Conservation (phyloP, 2,329 filamentous ascomycete species). For the Daldinia eschscholtzii region DNA sequence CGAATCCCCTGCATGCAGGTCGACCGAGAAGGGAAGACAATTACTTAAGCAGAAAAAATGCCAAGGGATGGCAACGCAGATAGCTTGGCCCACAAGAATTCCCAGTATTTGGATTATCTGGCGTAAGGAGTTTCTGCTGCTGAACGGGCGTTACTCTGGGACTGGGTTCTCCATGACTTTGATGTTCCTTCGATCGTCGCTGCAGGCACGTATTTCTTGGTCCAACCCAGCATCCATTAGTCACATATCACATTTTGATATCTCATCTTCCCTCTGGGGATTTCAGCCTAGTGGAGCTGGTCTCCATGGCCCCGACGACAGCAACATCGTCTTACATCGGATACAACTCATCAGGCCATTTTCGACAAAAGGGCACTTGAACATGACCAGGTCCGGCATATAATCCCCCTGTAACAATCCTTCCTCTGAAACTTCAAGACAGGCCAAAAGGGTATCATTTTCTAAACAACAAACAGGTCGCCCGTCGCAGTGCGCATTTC, state of each 20-base stretch:
- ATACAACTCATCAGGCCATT: slow-evolving; percentile 41
- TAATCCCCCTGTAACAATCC: slow-evolving; percentile 35
- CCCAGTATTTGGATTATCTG: slow-evolving; percentile 32
- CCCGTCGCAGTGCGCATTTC: slow-evolving; percentile 19
- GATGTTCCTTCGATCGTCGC: slow-evolving; percentile 43
- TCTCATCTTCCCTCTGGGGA: slow-evolving; percentile 37
- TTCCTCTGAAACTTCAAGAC: slow-evolving; percentile 27
- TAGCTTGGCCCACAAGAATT: slow-evolving; percentile 33
- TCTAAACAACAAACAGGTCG: slow-evolving; percentile 37
- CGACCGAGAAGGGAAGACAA: slow-evolving; percentile 44
- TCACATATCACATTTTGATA: slow-evolving; percentile 46
- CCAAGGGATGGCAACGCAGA: slow-evolving; percentile 44
- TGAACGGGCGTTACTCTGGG: slow-evolving; percentile 35
- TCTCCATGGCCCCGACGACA: slow-evolving; percentile 31
- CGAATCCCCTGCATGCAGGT: slow-evolving; percentile 44
- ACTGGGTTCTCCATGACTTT: slow-evolving; percentile 39
- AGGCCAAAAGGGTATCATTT: slow-evolving; percentile 41
- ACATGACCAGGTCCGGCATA: slow-evolving; percentile 35
- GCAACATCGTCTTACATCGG: slow-evolving; percentile 36
- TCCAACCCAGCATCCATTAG: slow-evolving; percentile 37
- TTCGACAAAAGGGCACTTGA: slow-evolving; percentile 36
- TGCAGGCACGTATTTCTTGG: slow-evolving; percentile 41
- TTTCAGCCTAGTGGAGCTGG: slow-evolving; percentile 40
- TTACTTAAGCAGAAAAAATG: slow-evolving; percentile 42
- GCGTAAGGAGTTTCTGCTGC: slow-evolving; percentile 23